phyloP scores from a whole-genome alignment of 2,329 filamentous ascomycete genomes.

The Botrytis hyacinthi region DNA sequence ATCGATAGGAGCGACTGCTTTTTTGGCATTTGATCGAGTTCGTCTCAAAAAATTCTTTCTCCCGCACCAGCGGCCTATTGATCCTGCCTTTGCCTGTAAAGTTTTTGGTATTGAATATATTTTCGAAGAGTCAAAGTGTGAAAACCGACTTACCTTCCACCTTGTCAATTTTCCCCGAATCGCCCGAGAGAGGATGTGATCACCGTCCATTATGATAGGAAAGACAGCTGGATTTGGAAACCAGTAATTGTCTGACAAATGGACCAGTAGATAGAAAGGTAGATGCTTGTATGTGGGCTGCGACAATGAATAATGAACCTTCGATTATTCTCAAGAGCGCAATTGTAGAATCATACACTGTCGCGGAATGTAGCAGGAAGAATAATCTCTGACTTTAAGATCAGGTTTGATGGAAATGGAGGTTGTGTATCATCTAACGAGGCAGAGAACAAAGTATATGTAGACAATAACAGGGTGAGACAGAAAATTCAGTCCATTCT shows the following conservation, averaged over 20 bases:
- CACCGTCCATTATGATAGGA: not conserved
- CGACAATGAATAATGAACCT: not conserved
- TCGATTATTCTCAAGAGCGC: not conserved
- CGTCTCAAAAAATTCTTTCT: not conserved
- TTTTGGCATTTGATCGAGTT: not conserved
- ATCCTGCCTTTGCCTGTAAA: not conserved
- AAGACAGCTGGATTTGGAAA: not conserved
- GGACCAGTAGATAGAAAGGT: not conserved
- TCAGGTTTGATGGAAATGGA: not conserved
- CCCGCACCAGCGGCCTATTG: not conserved
- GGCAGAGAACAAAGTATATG: not conserved
- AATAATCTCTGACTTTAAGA: not conserved
- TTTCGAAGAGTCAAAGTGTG: rapidly evolving
- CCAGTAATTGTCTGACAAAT: not conserved
- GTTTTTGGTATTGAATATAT: not conserved
- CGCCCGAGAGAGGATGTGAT: too few relatives aligned
- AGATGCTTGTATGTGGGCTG: not conserved
- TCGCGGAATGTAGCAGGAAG: not conserved
- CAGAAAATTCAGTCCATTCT: not conserved
- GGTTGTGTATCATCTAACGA: not conserved
- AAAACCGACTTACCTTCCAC: not conserved
- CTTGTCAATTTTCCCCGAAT: rapidly evolving
- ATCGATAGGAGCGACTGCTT: not conserved
- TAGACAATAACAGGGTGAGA: not conserved
- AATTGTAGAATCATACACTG: too few relatives aligned